These are phyloP conservation scores for Globisporangium acanthophoron DNA, from an alignment of 352 stramenopile species.

Conservation along the genomic window DNA sequence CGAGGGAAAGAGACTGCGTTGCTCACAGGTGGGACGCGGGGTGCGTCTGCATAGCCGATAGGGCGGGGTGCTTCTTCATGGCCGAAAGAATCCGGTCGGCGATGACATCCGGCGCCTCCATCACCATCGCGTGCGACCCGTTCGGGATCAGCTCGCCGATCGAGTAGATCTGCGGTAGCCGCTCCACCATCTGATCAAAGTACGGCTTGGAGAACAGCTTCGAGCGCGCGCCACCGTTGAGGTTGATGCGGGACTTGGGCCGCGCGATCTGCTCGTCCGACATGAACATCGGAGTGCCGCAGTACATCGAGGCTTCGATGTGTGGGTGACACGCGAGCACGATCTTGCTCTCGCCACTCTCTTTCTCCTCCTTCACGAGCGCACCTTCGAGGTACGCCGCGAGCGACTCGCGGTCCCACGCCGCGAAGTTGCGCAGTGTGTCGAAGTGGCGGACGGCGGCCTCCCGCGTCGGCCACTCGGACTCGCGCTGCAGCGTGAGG, in stretches of 20 bases:
- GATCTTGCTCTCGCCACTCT: constrained; percentile 9
- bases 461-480: constrained; percentile 22
- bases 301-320: constrained; percentile 38
- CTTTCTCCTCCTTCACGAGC: constrained; percentile 20
- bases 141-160: constrained; percentile 17
- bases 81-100: constrained; percentile 34
- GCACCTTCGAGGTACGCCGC: constrained; percentile 25
- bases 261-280: constrained; percentile 22
- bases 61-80: constrained; percentile 15
- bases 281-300: constrained; percentile 14
- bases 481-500: constrained; percentile 24
- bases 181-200: constrained; percentile 11
- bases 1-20: too few relatives aligned
- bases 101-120: constrained; percentile 22
- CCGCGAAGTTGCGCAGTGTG: constrained; percentile 25
- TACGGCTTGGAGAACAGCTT: constrained; percentile 20
- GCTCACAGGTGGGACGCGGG: constrained; percentile 5
- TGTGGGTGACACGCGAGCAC: constrained; percentile 30
- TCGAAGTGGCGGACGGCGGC: constrained; percentile 21
- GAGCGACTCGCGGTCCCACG: constrained; percentile 33
- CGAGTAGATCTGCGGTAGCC: constrained; percentile 22
- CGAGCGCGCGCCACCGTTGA: constrained; percentile 32
- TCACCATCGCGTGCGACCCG: constrained; percentile 37
- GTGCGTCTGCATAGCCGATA: constrained; percentile 21
- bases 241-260: constrained; percentile 20